Conservation (phyloP, 2,329 filamentous ascomycete genomes). For the Exophiala sideris region DNA sequence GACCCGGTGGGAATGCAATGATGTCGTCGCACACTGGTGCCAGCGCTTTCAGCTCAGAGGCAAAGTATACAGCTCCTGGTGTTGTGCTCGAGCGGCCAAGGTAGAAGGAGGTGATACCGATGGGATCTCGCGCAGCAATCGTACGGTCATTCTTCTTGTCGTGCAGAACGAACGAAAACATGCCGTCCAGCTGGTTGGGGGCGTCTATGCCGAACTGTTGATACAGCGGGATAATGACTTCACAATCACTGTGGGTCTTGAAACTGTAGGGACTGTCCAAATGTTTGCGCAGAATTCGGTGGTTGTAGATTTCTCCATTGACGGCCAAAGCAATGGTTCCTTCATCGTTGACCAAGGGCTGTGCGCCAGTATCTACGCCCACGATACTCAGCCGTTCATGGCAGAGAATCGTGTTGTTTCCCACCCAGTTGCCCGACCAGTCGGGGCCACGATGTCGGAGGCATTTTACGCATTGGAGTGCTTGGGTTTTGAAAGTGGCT, state of each 20-base stretch:
- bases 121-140: slow-evolving; percentile 91
- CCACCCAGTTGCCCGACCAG: slow-evolving; percentile 92
- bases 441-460: slow-evolving; percentile 95
- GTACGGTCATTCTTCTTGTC: slow-evolving; percentile 92
- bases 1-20: slow-evolving; percentile 87
- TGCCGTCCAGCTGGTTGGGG: slow-evolving; percentile 91
- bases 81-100: slow-evolving; percentile 84
- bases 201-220: slow-evolving; percentile 88
- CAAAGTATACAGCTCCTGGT: slow-evolving; percentile 86
- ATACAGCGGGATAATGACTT: slow-evolving; percentile 98
- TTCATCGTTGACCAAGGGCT: slow-evolving; percentile 91
- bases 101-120: slow-evolving; percentile 96
- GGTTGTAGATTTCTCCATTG: slow-evolving; percentile 99
- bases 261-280: slow-evolving; percentile 85
- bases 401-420: slow-evolving; percentile 91
- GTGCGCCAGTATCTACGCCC: slow-evolving; percentile 91
- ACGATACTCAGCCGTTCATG: slow-evolving; percentile 98
- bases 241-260: slow-evolving; percentile 98
- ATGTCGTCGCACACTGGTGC: slow-evolving; percentile 94
- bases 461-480: slow-evolving; percentile 51
- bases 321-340: slow-evolving; percentile 85
- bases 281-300: slow-evolving; percentile 85
- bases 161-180: slow-evolving; percentile 99
- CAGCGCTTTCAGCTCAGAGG: slow-evolving; percentile 92
- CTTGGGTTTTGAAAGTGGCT: slow-evolving; percentile 33